Conservation (phyloP, 2,329 filamentous ascomycete genomes). For the Fusarium sp. region DNA sequence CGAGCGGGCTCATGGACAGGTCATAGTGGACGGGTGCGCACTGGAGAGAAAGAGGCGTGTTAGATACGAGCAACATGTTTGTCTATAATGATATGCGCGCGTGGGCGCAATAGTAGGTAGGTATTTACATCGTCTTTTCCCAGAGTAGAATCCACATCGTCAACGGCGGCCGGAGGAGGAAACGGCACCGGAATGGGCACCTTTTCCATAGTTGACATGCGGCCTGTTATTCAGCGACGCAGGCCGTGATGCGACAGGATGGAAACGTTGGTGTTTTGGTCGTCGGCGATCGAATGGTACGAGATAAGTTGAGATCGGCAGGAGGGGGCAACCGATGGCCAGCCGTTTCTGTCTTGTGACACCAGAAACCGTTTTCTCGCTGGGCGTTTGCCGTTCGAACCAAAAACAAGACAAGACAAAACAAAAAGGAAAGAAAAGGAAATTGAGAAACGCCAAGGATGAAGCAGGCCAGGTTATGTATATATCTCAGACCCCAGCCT, state of each 20-base stretch:
- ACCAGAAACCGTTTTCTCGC: neutral
- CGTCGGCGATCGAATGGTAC: slow-evolving; percentile 7
- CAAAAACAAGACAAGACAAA: neutral
- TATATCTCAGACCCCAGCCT: slow-evolving; percentile 20
- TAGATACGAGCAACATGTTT: slow-evolving; percentile 19
- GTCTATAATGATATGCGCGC: slow-evolving; percentile 3
- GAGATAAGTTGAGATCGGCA: slow-evolving; percentile 26
- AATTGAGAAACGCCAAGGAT: slow-evolving; percentile 39
- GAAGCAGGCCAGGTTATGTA: slow-evolving; percentile 13
- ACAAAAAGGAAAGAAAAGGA: neutral
- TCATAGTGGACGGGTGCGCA: slow-evolving; percentile 40
- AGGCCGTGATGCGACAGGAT: slow-evolving; percentile 23
- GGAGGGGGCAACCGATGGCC: slow-evolving; percentile 15
- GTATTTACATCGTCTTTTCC: slow-evolving; percentile 45
- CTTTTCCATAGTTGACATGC: slow-evolving; percentile 43
- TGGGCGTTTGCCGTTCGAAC: neutral
- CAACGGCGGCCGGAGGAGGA: slow-evolving; percentile 48
- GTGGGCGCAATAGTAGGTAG: slow-evolving; percentile 4
- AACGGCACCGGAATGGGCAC: slow-evolving; percentile 44
- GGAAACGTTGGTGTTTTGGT: slow-evolving; percentile 12
- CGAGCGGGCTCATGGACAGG: slow-evolving; percentile 48
- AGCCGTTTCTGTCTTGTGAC: slow-evolving; percentile 19
- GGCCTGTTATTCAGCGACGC: slow-evolving; percentile 27
- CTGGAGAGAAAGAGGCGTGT: slow-evolving; percentile 28
- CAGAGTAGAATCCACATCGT: slow-evolving; percentile 49